These are phyloP conservation scores for Rhizoclosmatium globosum DNA, from an alignment of 192 early-diverging fungal species.

Conservation along the genomic window DNA sequence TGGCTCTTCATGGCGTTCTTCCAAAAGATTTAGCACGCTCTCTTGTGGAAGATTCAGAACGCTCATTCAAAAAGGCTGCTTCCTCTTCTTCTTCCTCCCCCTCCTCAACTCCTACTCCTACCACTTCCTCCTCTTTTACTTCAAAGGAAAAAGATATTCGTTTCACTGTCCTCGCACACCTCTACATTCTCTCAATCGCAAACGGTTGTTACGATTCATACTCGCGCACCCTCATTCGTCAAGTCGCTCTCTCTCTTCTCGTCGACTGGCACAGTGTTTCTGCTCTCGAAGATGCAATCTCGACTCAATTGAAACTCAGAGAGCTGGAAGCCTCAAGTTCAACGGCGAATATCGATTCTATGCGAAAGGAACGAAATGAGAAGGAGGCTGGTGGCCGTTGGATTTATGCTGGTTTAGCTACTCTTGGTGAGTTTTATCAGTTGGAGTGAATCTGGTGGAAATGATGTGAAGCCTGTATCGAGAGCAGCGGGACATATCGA, in stretches of 20 bases:
- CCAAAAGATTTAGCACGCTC: conserved; percentile 44
- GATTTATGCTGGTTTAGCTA: conserved; percentile 87
- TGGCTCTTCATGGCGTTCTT: conserved; percentile 49
- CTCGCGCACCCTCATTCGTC: conserved; percentile 74
- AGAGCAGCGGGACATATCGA: too few species aligned
- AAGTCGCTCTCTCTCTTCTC: conserved; percentile 69
- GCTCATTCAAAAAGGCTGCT: conserved; percentile 3
- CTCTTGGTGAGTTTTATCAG: conserved; percentile 58
- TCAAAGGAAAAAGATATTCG: conserved; percentile 48
- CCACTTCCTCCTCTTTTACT: too few species aligned
- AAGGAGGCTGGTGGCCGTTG: conserved; percentile 73
- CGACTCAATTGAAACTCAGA: conserved; percentile 68
- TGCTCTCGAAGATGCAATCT: conserved; percentile 76
- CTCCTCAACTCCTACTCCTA: conserved; percentile 35
- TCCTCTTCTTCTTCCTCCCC: background rate
- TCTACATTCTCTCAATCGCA: conserved; percentile 81
- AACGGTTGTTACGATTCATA: conserved; percentile 85
- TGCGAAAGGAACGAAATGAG: conserved; percentile 64
- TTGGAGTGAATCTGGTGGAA: too few species aligned
- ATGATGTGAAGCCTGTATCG: too few species aligned
- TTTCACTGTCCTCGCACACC: conserved; percentile 85
- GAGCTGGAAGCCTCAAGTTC: conserved; percentile 51
- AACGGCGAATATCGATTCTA: background rate
- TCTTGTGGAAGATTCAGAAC: conserved; percentile 40
- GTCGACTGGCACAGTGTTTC: conserved; percentile 82